Conservation (phyloP, 805 yeast genomes). For the Maudiozyma turicensis region DNA sequence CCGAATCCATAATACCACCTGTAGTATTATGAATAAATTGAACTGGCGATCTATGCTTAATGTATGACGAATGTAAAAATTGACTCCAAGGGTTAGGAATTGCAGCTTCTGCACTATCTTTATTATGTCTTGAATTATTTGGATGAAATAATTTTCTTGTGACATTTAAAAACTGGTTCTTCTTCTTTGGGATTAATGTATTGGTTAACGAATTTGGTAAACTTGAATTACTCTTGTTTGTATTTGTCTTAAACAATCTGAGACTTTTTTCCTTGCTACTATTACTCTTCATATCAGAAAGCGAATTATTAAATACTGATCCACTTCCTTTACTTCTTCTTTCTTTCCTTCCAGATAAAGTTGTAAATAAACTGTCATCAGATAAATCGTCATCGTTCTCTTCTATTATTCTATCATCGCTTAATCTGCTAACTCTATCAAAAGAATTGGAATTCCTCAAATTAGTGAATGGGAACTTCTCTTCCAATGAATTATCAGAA, state of each 20-base stretch:
- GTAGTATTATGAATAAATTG: conserved; percentile 23
- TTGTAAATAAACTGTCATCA: conserved; percentile 9
- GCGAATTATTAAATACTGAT: conserved; percentile 3
- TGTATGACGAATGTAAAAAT: conserved; percentile 26
- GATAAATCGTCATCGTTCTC: conserved; percentile 2
- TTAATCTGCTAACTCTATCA: background rate
- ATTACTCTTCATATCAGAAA: conserved; percentile 1
- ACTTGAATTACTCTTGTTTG: conserved; percentile 5
- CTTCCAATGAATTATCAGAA: conserved; percentile 1
- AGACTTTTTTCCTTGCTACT: conserved; percentile 8
- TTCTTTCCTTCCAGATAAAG: conserved; percentile 6
- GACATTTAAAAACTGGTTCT: conserved; percentile 13
- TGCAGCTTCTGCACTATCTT: conserved; percentile 17
- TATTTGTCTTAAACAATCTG: conserved; percentile 8
- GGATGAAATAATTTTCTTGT: conserved; percentile 22
- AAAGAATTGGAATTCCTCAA: conserved; percentile 2
- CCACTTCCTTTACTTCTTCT: conserved; percentile 6
- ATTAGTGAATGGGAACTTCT: conserved; percentile 1
- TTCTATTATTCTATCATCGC: conserved; percentile 1
- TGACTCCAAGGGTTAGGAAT: conserved; percentile 23
- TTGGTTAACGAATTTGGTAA: conserved; percentile 12
- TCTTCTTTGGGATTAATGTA: conserved; percentile 7
- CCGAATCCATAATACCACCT: conserved; percentile 18
- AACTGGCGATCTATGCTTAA: conserved; percentile 24
- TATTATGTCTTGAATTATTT: conserved; percentile 13